These are phyloP conservation scores for Petrea volubilis DNA, from an alignment of 257 asterid species.

Conservation along the genomic window DNA sequence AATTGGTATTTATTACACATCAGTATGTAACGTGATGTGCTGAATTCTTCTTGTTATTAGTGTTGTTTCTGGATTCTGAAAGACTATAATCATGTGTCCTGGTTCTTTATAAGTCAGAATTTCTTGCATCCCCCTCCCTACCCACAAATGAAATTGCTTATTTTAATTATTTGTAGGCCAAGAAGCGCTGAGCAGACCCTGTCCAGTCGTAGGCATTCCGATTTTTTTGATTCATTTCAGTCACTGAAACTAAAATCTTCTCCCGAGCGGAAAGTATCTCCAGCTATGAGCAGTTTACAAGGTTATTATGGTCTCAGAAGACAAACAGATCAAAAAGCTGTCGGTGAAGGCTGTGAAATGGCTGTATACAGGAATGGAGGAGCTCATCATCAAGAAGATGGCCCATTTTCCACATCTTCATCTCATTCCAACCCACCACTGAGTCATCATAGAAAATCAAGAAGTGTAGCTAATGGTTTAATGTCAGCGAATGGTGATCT, in stretches of 20 bases:
- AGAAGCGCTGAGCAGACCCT: conserved; percentile 53
- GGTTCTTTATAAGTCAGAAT: not conserved
- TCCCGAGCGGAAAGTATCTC: conserved; percentile 54
- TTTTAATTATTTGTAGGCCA: conserved; percentile 47
- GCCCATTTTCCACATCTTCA: conserved; percentile 36
- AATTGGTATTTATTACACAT: not conserved
- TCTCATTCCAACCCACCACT: conserved; percentile 48
- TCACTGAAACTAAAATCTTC: conserved; percentile 64
- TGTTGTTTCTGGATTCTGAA: conserved; percentile 6
- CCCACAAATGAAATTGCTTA: conserved; percentile 15
- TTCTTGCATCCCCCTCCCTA: not conserved
- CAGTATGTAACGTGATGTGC: not conserved
- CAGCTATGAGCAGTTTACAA: conserved; percentile 71
- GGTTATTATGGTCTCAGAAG: conserved; percentile 65
- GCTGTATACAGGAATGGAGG: conserved; percentile 50
- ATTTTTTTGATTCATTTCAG: conserved; percentile 78
- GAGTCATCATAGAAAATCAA: conserved; percentile 67
- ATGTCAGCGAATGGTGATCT: conserved; percentile 46
- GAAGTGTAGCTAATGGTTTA: conserved; percentile 61
- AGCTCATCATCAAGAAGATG: conserved; percentile 50
- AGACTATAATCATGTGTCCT: not conserved
- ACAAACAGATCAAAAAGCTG: conserved; percentile 36
- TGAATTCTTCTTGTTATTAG: not conserved
- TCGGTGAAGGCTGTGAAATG: conserved; percentile 57
- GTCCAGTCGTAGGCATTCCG: conserved; percentile 53